These are phyloP conservation scores for Uncinocarpus reesii DNA, from an alignment of 2,329 filamentous ascomycete species.

Conservation along the genomic window DNA sequence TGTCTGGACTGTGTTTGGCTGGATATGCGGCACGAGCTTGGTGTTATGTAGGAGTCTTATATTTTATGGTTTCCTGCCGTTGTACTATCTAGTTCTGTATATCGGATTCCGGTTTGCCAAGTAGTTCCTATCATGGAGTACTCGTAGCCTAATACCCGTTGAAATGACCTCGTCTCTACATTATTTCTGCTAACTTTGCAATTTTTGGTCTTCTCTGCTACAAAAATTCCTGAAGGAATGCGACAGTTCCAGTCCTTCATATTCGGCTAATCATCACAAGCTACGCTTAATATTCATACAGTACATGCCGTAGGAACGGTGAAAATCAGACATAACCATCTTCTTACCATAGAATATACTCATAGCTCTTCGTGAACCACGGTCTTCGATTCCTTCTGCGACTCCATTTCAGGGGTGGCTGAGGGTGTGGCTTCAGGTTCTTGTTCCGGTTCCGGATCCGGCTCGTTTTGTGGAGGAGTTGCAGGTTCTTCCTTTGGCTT, in stretches of 20 bases:
- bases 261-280: too few species aligned
- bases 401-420: conserved; percentile 15
- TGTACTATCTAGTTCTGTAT: too few species aligned
- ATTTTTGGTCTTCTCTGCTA: too few species aligned
- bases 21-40: conserved; percentile 1
- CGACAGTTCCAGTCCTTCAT: too few species aligned
- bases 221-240: too few species aligned
- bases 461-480: conserved; percentile 34
- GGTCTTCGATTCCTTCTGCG: conserved; percentile 21
- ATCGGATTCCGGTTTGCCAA: too few species aligned
- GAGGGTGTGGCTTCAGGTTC: conserved; percentile 11
- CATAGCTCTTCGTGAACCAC: conserved; percentile 39
- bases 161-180: too few species aligned
- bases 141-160: too few species aligned
- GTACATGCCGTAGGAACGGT: not conserved
- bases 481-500: conserved; percentile 46
- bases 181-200: too few species aligned
- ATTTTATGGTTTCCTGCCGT: not conserved
- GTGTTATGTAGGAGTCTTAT: not conserved
- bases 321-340: not conserved
- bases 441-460: conserved; percentile 19
- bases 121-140: too few species aligned
- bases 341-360: conserved; percentile 4
- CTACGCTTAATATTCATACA: not conserved
- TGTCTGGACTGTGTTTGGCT: not conserved